Percentiles rank a stretch among this genome's conserved stretches.
These are phyloP conservation scores for Hibiscus tridactylites DNA, from an alignment of 345 rosid genomes.

Conservation along the genomic window DNA sequence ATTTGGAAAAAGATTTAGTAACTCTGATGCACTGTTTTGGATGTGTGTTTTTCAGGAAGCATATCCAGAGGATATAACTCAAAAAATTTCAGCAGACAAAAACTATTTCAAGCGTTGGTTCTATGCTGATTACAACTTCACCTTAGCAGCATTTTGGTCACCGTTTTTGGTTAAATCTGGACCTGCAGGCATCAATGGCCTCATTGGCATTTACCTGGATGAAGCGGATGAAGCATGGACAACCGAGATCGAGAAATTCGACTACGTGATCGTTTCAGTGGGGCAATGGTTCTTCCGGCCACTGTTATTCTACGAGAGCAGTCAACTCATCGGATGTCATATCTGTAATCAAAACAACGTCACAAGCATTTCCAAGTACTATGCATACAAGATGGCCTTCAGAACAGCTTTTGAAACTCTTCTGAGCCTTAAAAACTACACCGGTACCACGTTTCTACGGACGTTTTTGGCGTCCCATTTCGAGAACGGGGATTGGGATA, in stretches of 20 bases:
- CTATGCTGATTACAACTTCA: conserved; percentile 29
- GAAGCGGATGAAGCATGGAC: conserved; percentile 44
- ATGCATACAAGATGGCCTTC: conserved; percentile 54
- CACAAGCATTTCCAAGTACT: conserved; percentile 16
- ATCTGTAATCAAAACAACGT: conserved; percentile 15
- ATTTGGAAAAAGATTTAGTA: too few species aligned
- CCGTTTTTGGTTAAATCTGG: conserved; percentile 43
- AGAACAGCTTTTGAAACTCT: conserved; percentile 44
- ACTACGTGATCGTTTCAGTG: conserved; percentile 21
- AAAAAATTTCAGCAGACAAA: conserved; percentile 7
- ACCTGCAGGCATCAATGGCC: conserved; percentile 34
- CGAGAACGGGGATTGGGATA: conserved; percentile 58
- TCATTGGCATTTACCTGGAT: conserved; percentile 38
- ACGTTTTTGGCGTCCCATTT: conserved; percentile 54
- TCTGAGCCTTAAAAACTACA: conserved; percentile 21
- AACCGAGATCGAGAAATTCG: conserved; percentile 23
- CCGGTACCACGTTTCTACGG: conserved; percentile 36
- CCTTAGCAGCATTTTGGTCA: conserved; percentile 41
- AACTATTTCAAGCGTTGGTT: conserved; percentile 23
- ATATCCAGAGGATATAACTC: conserved; percentile 24
- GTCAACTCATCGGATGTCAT: conserved; percentile 31
- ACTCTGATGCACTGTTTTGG: background rate
- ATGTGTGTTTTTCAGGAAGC: conserved; percentile 24
- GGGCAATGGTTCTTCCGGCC: conserved; percentile 64
- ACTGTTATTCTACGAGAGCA: conserved; percentile 25